Evolutionary conservation across 768 basidiomycete genomes (phyloP).

Genomic region (Panellus pusillus): DNA sequence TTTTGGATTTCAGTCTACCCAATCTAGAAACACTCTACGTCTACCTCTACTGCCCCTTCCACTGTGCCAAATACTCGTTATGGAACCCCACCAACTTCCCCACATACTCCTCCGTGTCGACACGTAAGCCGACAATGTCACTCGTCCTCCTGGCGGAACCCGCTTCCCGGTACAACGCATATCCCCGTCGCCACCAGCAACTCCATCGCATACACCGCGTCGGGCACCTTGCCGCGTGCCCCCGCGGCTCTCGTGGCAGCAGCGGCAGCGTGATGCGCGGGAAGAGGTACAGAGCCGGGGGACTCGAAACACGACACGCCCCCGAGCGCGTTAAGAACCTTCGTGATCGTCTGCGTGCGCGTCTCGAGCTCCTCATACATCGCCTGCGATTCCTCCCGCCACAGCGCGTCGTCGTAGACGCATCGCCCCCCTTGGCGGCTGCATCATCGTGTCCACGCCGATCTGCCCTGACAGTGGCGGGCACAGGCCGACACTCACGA

Average conservation of each 20-base stretch:
- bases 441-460: constrained; percentile 91
- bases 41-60: background rate
- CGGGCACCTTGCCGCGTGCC: constrained; percentile 72
- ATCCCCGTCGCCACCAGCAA: constrained; percentile 90
- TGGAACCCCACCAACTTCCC: constrained; percentile 66
- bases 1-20: background rate
- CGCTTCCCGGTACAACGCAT: constrained; percentile 90
- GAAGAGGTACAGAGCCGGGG: constrained; percentile 90
- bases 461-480: constrained; percentile 91
- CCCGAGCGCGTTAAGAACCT: no score
- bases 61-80: constrained; percentile 34
- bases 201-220: constrained; percentile 84
- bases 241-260: constrained; percentile 74
- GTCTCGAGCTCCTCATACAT: constrained; percentile 77
- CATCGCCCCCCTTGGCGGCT: constrained; percentile 80
- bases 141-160: constrained; percentile 92
- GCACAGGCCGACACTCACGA: constrained; percentile 88
- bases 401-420: no score
- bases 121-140: constrained; percentile 93
- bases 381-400: no score
- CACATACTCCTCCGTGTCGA: constrained; percentile 90
- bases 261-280: constrained; percentile 79
- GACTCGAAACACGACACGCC: constrained; percentile 81
- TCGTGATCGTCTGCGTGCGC: constrained; percentile 76
- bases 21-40: no score